Conservation (phyloP, 352 stramenopile species). For the Pythium rhizo-oryzae region DNA sequence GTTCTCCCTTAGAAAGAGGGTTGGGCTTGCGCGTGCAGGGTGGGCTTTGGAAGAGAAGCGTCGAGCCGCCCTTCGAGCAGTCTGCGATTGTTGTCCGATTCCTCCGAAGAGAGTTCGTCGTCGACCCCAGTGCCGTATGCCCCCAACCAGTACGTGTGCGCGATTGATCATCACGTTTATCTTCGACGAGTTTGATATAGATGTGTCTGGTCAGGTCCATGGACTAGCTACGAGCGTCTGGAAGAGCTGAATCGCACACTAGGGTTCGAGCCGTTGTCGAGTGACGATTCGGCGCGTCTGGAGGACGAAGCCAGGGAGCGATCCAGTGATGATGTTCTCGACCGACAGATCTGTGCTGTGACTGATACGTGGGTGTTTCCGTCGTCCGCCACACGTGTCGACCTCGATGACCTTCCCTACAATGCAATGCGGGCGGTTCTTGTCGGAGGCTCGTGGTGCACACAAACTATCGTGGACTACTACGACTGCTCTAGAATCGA, state of each 20-base stretch:
- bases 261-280: constrained; percentile 8
- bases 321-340: not conserved
- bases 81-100: too few relatives aligned
- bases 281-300: constrained; percentile 8
- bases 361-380: not conserved
- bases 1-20: not conserved
- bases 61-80: not conserved
- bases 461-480: not conserved
- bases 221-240: not conserved
- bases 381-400: not conserved
- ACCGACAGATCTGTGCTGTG: constrained; percentile 13
- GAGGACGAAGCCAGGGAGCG: not conserved
- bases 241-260: constrained; percentile 6
- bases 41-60: not conserved
- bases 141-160: too few relatives aligned
- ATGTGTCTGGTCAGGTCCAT: too few relatives aligned
- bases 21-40: not conserved
- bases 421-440: not conserved
- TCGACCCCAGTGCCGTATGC: too few relatives aligned
- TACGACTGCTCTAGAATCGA: not conserved
- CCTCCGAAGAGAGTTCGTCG: too few relatives aligned
- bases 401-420: not conserved
- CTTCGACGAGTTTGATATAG: too few relatives aligned
- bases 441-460: not conserved
- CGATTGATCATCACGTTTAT: too few relatives aligned